Conservation (phyloP, 2,329 filamentous ascomycete species). For the Nemania bipapillata region DNA sequence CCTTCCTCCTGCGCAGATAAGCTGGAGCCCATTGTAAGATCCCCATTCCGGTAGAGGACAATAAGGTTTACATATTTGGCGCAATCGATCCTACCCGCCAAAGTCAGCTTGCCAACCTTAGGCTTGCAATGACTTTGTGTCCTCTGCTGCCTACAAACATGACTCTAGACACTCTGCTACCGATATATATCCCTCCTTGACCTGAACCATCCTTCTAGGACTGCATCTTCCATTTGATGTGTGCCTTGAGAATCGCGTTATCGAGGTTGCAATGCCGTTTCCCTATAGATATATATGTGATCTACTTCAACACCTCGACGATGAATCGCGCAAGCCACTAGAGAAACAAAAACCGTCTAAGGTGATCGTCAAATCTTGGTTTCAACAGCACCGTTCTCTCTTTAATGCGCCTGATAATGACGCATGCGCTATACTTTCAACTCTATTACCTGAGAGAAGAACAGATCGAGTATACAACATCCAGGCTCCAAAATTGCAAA, state of each 20-base stretch:
- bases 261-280: conserved; percentile 60
- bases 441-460: conserved; percentile 78
- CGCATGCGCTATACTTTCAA: conserved; percentile 74
- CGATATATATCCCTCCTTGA: conserved; percentile 13
- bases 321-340: conserved; percentile 51
- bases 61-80: neutral
- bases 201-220: neutral
- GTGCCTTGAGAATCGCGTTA: conserved; percentile 1
- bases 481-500: conserved; percentile 69
- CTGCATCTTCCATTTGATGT: conserved; percentile 7
- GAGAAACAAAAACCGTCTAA: conserved; percentile 49
- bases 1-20: conserved; percentile 10
- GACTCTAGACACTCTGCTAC: conserved; percentile 16
- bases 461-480: conserved; percentile 82
- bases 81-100: neutral
- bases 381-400: conserved; percentile 67
- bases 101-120: neutral
- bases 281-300: conserved; percentile 78
- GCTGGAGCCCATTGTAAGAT: neutral
- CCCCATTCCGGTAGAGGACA: neutral
- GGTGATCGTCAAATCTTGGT: conserved; percentile 71
- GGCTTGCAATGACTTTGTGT: conserved; percentile 21
- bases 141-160: conserved; percentile 36
- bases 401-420: conserved; percentile 69
- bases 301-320: conserved; percentile 75